phyloP scores from a whole-genome alignment of 2,329 filamentous ascomycete genomes.

The Diaporthe sp. region DNA sequence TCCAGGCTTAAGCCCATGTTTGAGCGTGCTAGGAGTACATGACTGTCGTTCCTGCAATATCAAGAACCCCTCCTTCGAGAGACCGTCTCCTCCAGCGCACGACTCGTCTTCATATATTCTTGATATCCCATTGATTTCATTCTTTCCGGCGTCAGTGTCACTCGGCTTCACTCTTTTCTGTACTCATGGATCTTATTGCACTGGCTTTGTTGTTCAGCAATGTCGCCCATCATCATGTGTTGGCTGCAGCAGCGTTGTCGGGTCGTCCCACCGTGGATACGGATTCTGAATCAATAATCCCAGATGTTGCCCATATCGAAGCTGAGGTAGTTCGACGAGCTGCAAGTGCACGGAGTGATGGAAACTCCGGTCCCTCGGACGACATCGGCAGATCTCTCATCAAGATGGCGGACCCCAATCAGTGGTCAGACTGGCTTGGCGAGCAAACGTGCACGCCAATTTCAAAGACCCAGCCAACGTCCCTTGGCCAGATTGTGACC shows the following conservation, averaged over 20 bases:
- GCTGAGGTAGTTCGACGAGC: background rate
- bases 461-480: conserved; percentile 42
- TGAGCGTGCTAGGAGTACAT: too few species aligned
- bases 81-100: background rate
- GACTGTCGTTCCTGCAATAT: too few species aligned
- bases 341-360: background rate
- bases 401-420: background rate
- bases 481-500: conserved; percentile 44
- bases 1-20: too few species aligned
- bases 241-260: background rate
- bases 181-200: background rate
- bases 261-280: background rate
- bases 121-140: background rate
- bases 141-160: too few species aligned
- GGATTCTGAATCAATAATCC: background rate
- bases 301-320: background rate
- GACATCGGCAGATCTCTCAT: background rate
- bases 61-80: background rate
- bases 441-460: conserved; percentile 44
- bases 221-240: background rate
- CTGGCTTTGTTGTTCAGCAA: background rate
- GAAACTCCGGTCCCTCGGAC: background rate
- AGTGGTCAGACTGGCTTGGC: conserved; percentile 46
- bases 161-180: background rate
- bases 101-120: background rate